Conservation (phyloP, 176 grass and related monocot species). For the Bolboschoenus planiculmis region DNA sequence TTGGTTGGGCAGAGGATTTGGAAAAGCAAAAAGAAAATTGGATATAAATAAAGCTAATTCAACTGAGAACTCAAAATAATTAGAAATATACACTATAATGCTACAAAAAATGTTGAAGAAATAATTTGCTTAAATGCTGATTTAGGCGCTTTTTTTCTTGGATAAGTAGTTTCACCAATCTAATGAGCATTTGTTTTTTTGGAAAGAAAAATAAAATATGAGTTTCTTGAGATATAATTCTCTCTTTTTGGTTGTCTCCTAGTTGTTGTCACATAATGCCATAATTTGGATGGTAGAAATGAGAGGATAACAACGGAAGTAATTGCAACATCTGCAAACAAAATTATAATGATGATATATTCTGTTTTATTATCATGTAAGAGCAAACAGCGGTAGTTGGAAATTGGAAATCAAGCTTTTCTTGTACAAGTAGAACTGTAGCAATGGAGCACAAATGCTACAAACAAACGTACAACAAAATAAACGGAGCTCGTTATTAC, state of each 20-base stretch:
- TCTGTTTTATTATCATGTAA: not conserved
- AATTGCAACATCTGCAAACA: not conserved
- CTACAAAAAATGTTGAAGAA: too few relatives aligned
- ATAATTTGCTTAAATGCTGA: not conserved
- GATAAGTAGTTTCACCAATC: not conserved
- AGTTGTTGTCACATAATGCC: not conserved
- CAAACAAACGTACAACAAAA: slow-evolving; percentile 7
- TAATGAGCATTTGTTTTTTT: not conserved
- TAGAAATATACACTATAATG: too few relatives aligned
- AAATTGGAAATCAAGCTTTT: not conserved
- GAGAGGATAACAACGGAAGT: not conserved
- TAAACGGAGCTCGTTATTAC: not conserved
- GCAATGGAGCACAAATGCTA: not conserved
- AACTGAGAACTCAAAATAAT: not conserved
- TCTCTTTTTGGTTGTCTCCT: not conserved
- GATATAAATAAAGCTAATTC: not conserved
- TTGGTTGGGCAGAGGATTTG: not conserved
- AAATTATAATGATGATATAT: not conserved
- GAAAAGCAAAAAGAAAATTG: not conserved
- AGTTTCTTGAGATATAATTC: not conserved
- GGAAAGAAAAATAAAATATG: not conserved
- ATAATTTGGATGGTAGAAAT: not conserved
- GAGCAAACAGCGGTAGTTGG: not conserved
- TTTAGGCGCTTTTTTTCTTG: not conserved
- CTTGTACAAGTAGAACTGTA: not conserved